Evolutionary conservation across 176 grass and related monocot genomes (phyloP), one percentile per base, ranked within the genome.

Genomic region (Miscanthus lutarioriparius): DNA sequence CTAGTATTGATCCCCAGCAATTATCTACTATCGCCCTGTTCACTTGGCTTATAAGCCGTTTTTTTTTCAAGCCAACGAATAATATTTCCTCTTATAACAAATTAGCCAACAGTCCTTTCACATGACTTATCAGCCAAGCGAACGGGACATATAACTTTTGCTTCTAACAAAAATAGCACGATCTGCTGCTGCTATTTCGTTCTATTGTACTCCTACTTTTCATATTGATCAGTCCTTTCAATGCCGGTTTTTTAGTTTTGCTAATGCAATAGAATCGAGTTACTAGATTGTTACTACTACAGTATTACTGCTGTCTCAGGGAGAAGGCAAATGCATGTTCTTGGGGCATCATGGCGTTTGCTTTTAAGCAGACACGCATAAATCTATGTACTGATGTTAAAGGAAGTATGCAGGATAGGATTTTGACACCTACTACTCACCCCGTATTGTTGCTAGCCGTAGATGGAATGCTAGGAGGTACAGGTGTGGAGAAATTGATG

Each of bases 401-500:
- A 85, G 10, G 2, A 76, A 49, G 51, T 3, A 35, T 15, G 37
- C 35, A 76, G 19, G 23, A 79, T 20, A 54, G 79, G 61, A 76
- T 45, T 26, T 20, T 53, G 85, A 61, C 68, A 64, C 22, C 38
- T 26, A 17, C 17, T 78, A 66, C 70, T 82, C 87, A 94, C 92
- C 87, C 92, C 36, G 41, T 90, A 10, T 20, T 90, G 51, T 70
- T 85, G 28, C 74, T 64, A 65, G 82, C 90, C 48, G 72, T 82
- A 36, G 80, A 87, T 27, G 83, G 82, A 30, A 85, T 49, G 64
- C 64, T 83, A 64, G 82, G 82, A 79, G 76, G 71, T 45, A 32
- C 43, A 2, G 79, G 67, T 30, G 87, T 51, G 15, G 80, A 83
- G 74, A 91, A 94, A 76, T 79, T 86, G 45, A 89, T 92, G 48